Base-by-base conservation (phyloP, 176 grass and related monocot species). In the Miscanthus lutarioriparius region DNA sequence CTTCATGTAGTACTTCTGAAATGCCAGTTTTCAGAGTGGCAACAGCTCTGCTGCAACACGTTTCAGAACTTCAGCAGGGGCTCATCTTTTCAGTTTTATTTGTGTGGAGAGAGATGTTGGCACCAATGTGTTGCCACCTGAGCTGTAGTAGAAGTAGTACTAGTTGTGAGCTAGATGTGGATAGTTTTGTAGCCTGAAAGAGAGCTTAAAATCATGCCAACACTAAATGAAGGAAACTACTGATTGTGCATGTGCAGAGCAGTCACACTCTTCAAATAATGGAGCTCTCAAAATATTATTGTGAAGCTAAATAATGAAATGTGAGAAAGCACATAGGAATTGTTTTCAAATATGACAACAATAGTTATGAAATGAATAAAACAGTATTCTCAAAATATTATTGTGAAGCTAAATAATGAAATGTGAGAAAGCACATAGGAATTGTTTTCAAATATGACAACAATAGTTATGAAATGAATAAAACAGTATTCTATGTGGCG, bases 151-250 rank as follows among this genome's bases (percentile, higher is more conserved):
- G 39, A 1, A 59, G 7, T 56, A 56, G 8, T 59, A 59, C 68
- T 67, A 44, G 30, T 51, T 71, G 82, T 70, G 67, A 75, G 30
- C 39, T 67, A 36, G 48, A 81, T 51, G 64, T 48, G 63, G 17
- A 80, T 56, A 22, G 1, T 8, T 56, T 56, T 9, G 53, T 10
- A 61, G 56, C 9, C 56, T 61, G 56, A 61, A 61, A 61, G 22
- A 58, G 54, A 58, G 54, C 54, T 59, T 59, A 58, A 22, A 58
- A 58, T 58, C 56, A 59, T 11, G 56, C 9, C 56, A 61, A 61
- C n/a, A 61, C n/a, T 23, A 59, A 58, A 58, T 59, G 54, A 59
- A 59, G 8, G 54, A 59, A 23, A 61, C 56, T 61, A 25, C 56
- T 61, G n/a, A 25, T 61, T 61, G 22, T 11, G 56, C 22, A 61